Evolutionary conservation across 306 rosid species (phyloP).

Genomic region (Vicia sativa): DNA sequence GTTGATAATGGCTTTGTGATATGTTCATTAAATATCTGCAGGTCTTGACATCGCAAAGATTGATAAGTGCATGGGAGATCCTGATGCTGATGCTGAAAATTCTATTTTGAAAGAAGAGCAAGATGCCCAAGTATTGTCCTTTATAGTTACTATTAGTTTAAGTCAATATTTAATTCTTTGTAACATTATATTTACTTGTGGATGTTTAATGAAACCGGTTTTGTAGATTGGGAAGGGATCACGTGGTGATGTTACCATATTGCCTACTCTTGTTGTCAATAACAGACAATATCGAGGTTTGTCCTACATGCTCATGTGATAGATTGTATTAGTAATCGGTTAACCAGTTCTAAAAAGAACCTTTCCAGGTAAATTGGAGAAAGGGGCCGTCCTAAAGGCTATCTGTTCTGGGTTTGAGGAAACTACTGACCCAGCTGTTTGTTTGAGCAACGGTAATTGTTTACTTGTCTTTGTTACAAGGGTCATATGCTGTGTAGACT

Average conservation of each 20-base stretch:
- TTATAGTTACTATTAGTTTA: neutral
- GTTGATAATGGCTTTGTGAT: conserved; percentile 20
- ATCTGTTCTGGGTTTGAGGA: conserved; percentile 98
- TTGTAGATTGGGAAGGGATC: conserved; percentile 93
- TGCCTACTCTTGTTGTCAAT: conserved; percentile 98
- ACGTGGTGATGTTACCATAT: conserved; percentile 95
- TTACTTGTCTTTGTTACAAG: neutral
- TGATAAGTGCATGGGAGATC: conserved; percentile 91
- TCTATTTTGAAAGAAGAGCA: conserved; percentile 95
- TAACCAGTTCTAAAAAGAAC: too few species aligned
- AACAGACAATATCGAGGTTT: conserved; percentile 97
- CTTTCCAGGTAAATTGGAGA: conserved; percentile 84
- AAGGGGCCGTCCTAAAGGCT: conserved; percentile 93
- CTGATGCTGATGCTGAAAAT: conserved; percentile 74
- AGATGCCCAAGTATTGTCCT: conserved; percentile 78
- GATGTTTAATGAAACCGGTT: conserved; percentile 34
- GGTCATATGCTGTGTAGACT: neutral
- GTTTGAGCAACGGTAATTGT: conserved; percentile 86
- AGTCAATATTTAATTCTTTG: conserved; percentile 23
- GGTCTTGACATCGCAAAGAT: conserved; percentile 80
- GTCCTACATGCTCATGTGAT: conserved; percentile 34
- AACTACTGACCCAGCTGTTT: conserved; percentile 97
- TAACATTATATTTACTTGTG: neutral
- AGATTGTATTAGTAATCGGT: too few species aligned
- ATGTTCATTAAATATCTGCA: conserved; percentile 44